Evolutionary conservation across 331 rosid species (phyloP).

Genomic region (Rhamnella rubrinervis): DNA sequence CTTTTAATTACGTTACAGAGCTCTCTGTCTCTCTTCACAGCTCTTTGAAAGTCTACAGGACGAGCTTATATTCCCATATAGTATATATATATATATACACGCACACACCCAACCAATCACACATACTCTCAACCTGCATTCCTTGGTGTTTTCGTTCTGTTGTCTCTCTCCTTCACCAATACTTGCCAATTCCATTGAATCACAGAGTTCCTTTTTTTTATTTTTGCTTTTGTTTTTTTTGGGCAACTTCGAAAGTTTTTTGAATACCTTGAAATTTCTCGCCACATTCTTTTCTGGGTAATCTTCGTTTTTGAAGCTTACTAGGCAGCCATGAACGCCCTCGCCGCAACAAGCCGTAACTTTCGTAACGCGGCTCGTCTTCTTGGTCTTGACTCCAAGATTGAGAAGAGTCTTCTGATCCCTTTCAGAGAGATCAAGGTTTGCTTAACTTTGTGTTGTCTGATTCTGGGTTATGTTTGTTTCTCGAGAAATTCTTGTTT

Average conservation of each 20-base stretch:
- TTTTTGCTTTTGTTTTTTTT: not conserved
- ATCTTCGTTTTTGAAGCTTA: not conserved
- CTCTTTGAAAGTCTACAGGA: no score
- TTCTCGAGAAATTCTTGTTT: not conserved
- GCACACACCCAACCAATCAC: no score
- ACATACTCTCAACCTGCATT: no score
- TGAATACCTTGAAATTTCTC: not conserved
- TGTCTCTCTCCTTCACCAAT: not conserved
- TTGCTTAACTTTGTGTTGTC: not conserved
- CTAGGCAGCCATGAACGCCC: slow-evolving; percentile 46
- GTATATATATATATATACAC: no score
- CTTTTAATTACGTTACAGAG: no score
- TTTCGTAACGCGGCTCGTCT: slow-evolving; percentile 46
- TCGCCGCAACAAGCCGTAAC: slow-evolving; percentile 59
- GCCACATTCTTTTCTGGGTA: not conserved
- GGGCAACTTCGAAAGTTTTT: not conserved
- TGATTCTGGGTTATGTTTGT: slow-evolving; percentile 15
- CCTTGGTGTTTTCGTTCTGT: no score
- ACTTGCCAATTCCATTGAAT: not conserved
- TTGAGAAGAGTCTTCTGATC: slow-evolving; percentile 57
- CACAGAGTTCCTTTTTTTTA: not conserved
- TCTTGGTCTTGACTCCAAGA: slow-evolving; percentile 58
- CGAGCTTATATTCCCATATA: no score
- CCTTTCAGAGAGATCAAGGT: slow-evolving; percentile 68
- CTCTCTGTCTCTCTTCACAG: no score